Percentiles rank a stretch among this genome's conserved stretches.
Conservation (phyloP, 805 yeast genomes). For the Alloascoidea africana region DNA sequence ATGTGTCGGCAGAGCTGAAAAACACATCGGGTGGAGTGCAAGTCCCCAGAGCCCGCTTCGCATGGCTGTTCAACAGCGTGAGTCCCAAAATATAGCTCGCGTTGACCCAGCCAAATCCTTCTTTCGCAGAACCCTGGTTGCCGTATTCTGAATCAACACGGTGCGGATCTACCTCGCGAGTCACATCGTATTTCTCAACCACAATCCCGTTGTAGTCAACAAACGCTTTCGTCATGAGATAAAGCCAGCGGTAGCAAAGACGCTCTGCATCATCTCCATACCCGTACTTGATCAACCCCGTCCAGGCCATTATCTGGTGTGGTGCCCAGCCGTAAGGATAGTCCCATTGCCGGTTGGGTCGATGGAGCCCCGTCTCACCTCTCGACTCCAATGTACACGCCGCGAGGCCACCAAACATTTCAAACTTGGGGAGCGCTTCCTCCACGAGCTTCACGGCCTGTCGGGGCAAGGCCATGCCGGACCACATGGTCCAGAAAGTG, state of each 20-base stretch:
- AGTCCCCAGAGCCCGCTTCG: slow-evolving; percentile 65
- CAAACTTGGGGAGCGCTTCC: slow-evolving; percentile 51
- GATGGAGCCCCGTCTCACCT: slow-evolving; percentile 50
- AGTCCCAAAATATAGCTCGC: slow-evolving; percentile 70
- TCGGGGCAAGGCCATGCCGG: slow-evolving; percentile 46
- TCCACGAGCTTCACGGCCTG: slow-evolving; percentile 55
- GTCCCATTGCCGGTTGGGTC: slow-evolving; percentile 96
- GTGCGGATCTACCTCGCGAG: slow-evolving; percentile 71
- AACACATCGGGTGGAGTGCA: slow-evolving; percentile 62
- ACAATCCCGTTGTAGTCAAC: slow-evolving; percentile 90
- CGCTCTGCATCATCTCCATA: slow-evolving; percentile 49
- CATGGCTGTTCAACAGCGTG: slow-evolving; percentile 46
- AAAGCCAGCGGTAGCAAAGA: slow-evolving; percentile 78
- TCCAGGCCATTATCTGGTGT: slow-evolving; percentile 94
- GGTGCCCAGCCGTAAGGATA: slow-evolving; percentile 99
- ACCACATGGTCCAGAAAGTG: slow-evolving; percentile 86
- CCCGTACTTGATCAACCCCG: slow-evolving; percentile 64
- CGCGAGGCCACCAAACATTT: slow-evolving; percentile 78
- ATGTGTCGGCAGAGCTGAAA: slow-evolving; percentile 17
- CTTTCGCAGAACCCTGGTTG: slow-evolving; percentile 88
- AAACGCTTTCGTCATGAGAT: slow-evolving; percentile 75
- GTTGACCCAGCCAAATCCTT: slow-evolving; percentile 98
- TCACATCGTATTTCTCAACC: slow-evolving; percentile 89
- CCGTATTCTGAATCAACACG: slow-evolving; percentile 94
- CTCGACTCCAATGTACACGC: slow-evolving; percentile 68